Evolutionary conservation across 2,329 filamentous ascomycete genomes (phyloP).

Genomic region (Diaporthe capsici): DNA sequence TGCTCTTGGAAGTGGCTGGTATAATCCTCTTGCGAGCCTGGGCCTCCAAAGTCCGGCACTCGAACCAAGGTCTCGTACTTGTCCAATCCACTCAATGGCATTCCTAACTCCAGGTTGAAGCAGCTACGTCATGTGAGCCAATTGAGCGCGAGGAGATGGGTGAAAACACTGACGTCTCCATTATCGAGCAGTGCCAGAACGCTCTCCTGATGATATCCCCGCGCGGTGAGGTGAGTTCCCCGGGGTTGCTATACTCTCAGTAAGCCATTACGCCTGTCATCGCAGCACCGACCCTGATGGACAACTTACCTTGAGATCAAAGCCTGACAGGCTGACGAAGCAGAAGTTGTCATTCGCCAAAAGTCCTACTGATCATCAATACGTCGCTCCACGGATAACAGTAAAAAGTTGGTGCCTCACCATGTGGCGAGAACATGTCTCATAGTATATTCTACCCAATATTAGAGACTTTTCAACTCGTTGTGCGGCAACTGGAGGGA

Average conservation of each 20-base stretch:
- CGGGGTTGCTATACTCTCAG: constrained; percentile 51
- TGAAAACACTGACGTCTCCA: constrained; percentile 60
- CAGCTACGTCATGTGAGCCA: constrained; percentile 17
- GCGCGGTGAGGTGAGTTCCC: constrained; percentile 61
- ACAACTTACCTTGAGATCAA: constrained; percentile 65
- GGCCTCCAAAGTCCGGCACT: constrained; percentile 66
- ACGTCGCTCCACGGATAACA: not conserved
- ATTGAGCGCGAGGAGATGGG: not conserved
- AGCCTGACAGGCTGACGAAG: constrained; percentile 70
- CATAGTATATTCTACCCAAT: constrained; percentile 63
- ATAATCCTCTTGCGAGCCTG: constrained; percentile 62
- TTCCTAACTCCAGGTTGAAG: constrained; percentile 70
- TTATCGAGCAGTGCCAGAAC: constrained; percentile 71
- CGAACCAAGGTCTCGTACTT: constrained; percentile 67
- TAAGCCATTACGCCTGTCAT: constrained; percentile 16
- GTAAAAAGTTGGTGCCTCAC: constrained; percentile 52
- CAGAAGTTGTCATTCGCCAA: constrained; percentile 69
- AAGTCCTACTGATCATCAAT: constrained; percentile 63
- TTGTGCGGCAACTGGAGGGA: not conserved
- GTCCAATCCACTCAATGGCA: constrained; percentile 69
- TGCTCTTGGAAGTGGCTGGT: constrained; percentile 68
- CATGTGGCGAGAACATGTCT: constrained; percentile 64
- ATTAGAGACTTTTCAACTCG: constrained; percentile 7
- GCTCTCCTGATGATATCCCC: constrained; percentile 67
- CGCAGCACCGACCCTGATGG: not conserved